Base-by-base conservation (phyloP, 495 filamentous ascomycete species). In the Xylaria telfairii region DNA sequence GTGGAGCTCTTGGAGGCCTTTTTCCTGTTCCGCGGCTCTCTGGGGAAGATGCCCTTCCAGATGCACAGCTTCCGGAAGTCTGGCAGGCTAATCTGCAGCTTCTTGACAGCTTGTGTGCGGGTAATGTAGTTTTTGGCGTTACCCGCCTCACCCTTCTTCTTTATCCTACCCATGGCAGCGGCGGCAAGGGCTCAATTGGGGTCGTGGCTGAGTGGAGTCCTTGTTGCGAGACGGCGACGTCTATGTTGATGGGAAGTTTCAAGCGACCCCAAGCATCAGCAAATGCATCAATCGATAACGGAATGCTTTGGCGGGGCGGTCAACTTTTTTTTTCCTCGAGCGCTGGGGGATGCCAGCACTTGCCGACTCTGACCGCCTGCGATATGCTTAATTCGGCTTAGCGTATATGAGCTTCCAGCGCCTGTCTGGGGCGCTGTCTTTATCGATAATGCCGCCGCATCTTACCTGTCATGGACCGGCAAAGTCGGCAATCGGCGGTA, bases 101-200 rank as follows among this genome's bases (percentile, higher is more conserved):
- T 98, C 74, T 94, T 92, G 72, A 98, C 94, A 19, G 96, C 96
- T 81, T 97, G 94, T 3, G 94, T 97, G 81, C 96, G 89, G 57
- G 95, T 98, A 73, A 98, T 95, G 86, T 94, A 99, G 88, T 98
- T 98, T 85, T 95, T 98, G 85, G 96, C 95, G 82, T 92, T 89
- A 83, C 96, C 96, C 78, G 94, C 88, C 77, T 91, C 92, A 76
- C 96, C 94, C 86, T 96, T 97, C 89, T 94, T 97, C 91, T 97
- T 97, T 70, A 97, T 93, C 73, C 88, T 90, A 41, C 80, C 91
- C 95, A 97, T 97, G n/a, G 54, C 76, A 28, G 21, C 30, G 30
- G 56, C 4, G 56, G 21, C 6, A 21, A 44, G 13, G 9, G n/a
- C n/a, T 65, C 26, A 70, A 65, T 70, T 70, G 60, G 61, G 4